These are phyloP conservation scores for Ophiocordyceps sinensis DNA, from an alignment of 2,329 filamentous ascomycete species.

Conservation along the genomic window DNA sequence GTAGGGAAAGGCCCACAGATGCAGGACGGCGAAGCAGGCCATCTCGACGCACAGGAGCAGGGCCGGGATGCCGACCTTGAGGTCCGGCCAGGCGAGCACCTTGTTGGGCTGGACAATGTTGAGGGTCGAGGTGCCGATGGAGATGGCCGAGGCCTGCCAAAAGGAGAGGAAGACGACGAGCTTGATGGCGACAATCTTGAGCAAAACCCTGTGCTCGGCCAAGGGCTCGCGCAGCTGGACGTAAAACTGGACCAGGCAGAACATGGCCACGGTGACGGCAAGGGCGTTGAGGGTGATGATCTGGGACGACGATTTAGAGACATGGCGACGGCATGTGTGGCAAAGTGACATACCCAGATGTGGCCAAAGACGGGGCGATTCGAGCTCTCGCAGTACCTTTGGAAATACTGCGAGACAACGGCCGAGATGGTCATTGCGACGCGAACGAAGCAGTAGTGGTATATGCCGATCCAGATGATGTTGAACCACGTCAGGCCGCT, in stretches of 20 bases:
- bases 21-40: constrained; percentile 63
- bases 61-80: constrained; percentile 68
- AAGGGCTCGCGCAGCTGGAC: constrained; percentile 58
- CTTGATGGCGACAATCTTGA: constrained; percentile 80
- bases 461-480: constrained; percentile 67
- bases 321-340: background rate
- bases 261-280: constrained; percentile 75
- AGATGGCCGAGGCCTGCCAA: constrained; percentile 54
- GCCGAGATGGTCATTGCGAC: constrained; percentile 68
- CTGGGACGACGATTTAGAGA: constrained; percentile 17
- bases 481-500: constrained; percentile 88
- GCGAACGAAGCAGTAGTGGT: constrained; percentile 75
- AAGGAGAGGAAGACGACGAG: constrained; percentile 84
- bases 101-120: constrained; percentile 46
- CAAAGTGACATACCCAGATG: constrained; percentile 51
- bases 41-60: constrained; percentile 73
- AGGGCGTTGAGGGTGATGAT: constrained; percentile 53
- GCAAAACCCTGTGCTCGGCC: constrained; percentile 52
- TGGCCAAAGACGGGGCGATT: constrained; percentile 68
- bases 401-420: constrained; percentile 54
- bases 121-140: constrained; percentile 39
- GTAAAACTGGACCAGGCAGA: constrained; percentile 79
- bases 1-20: constrained; percentile 74
- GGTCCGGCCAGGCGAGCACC: constrained; percentile 54
- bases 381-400: constrained; percentile 64